phyloP scores from a whole-genome alignment of 1,139 yeast genomes.

The Suhomyces ambrosiae region DNA sequence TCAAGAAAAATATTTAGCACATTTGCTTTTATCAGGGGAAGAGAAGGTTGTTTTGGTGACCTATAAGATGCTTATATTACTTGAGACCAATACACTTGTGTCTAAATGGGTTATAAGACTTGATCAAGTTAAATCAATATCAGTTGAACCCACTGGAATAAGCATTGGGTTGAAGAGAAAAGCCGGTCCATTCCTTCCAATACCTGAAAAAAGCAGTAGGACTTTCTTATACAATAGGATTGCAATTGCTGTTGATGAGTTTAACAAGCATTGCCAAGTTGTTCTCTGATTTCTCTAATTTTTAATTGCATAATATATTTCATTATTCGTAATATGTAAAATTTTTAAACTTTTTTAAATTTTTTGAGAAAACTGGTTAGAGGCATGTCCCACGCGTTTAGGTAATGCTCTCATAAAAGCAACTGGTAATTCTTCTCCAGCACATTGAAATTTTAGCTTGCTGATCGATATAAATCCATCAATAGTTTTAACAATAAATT shows the following conservation, averaged over 20 bases:
- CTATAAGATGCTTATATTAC: constrained; percentile 66
- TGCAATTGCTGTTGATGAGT: constrained; percentile 78
- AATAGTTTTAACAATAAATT: constrained; percentile 42
- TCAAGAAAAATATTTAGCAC: constrained; percentile 80
- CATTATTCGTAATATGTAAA: neutral
- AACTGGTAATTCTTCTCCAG: constrained; percentile 44
- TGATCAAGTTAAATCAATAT: constrained; percentile 64
- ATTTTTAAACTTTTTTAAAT: constrained; percentile 3
- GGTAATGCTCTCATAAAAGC: constrained; percentile 43
- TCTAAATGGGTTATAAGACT: constrained; percentile 68
- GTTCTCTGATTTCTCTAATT: constrained; percentile 24
- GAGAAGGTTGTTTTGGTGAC: constrained; percentile 80
- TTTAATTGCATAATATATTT: constrained; percentile 2
- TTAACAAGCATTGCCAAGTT: constrained; percentile 62
- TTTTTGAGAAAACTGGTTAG: constrained; percentile 17
- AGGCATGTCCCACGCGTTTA: constrained; percentile 45
- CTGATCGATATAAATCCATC: constrained; percentile 44
- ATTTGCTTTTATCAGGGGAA: constrained; percentile 77
- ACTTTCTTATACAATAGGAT: constrained; percentile 71
- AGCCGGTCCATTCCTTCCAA: constrained; percentile 76
- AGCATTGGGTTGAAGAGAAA: constrained; percentile 62
- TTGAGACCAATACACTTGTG: constrained; percentile 62
- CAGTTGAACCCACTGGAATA: constrained; percentile 80
- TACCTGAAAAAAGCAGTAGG: constrained; percentile 68
- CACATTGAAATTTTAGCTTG: constrained; percentile 56